A percentile compares a stretch with the other conserved stretches of the same genome.
phyloP scores from a whole-genome alignment of 768 basidiomycete genomes.

The Hydnum rufescens region DNA sequence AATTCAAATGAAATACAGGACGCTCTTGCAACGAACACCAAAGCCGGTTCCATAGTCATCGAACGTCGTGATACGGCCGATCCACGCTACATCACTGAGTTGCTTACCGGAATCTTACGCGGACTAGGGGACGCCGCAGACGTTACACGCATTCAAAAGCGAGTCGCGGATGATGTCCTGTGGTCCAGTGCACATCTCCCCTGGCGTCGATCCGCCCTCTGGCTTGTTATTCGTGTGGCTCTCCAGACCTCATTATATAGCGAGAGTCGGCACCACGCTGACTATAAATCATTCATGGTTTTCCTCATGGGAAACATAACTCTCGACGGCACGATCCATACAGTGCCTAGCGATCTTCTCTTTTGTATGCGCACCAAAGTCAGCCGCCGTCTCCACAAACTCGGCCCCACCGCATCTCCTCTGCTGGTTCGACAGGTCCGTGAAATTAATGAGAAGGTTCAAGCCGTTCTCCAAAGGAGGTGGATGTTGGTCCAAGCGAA shows the following conservation, averaged over 20 bases:
- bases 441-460: neutral
- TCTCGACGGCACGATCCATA: slow-evolving; percentile 11
- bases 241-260: slow-evolving; percentile 18
- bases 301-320: slow-evolving; percentile 22
- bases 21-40: slow-evolving; percentile 18
- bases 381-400: slow-evolving; percentile 12
- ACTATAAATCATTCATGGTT: slow-evolving; percentile 31
- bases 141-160: slow-evolving; percentile 21
- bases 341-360: slow-evolving; percentile 15
- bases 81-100: slow-evolving; percentile 30
- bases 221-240: slow-evolving; percentile 30
- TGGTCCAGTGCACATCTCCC: slow-evolving; percentile 22
- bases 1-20: slow-evolving; percentile 19
- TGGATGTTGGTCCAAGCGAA: neutral
- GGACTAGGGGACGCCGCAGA: slow-evolving; percentile 19
- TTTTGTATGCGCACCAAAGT: slow-evolving; percentile 17
- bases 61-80: slow-evolving; percentile 26
- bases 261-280: neutral
- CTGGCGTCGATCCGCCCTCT: slow-evolving; percentile 32
- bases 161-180: slow-evolving; percentile 28
- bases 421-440: neutral
- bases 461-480: neutral
- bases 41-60: slow-evolving; percentile 14
- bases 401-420: neutral
- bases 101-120: slow-evolving; percentile 29